Conservation (phyloP, 345 rosid genomes). For the Turnera subulata region DNA sequence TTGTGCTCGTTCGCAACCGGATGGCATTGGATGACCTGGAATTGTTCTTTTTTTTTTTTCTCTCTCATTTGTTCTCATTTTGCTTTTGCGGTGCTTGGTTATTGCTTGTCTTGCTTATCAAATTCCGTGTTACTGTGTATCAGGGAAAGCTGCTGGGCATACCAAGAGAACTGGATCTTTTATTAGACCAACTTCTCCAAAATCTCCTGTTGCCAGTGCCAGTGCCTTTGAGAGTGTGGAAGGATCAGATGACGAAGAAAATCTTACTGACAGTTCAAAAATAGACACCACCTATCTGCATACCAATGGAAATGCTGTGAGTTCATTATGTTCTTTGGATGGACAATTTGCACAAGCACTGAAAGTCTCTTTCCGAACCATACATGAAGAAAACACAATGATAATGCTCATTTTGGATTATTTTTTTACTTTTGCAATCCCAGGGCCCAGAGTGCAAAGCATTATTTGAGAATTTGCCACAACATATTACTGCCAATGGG, state of each 20-base stretch:
- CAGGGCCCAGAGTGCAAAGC: conserved; percentile 34
- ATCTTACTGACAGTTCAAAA: conserved; percentile 53
- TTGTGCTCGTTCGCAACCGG: no score
- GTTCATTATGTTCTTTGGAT: conserved; percentile 24
- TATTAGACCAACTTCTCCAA: conserved; percentile 78
- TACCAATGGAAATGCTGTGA: conserved; percentile 73
- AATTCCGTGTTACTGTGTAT: conserved; percentile 7
- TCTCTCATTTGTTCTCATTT: neutral
- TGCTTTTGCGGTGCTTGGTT: neutral
- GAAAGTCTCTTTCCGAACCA: neutral
- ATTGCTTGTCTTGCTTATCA: conserved; percentile 4
- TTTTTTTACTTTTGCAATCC: conserved; percentile 1
- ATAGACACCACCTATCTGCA: conserved; percentile 59
- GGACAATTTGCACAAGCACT: neutral
- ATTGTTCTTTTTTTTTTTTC: neutral
- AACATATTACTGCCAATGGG: conserved; percentile 48
- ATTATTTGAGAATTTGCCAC: conserved; percentile 27
- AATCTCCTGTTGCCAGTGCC: conserved; percentile 91
- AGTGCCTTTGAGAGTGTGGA: conserved; percentile 91
- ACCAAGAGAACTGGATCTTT: conserved; percentile 58
- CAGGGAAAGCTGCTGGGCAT: conserved; percentile 63
- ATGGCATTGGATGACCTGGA: neutral
- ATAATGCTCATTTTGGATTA: neutral
- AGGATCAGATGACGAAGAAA: conserved; percentile 94
- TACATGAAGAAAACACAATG: neutral